phyloP scores from a whole-genome alignment of 352 stramenopile species.

The Aphanomyces euteiches region DNA sequence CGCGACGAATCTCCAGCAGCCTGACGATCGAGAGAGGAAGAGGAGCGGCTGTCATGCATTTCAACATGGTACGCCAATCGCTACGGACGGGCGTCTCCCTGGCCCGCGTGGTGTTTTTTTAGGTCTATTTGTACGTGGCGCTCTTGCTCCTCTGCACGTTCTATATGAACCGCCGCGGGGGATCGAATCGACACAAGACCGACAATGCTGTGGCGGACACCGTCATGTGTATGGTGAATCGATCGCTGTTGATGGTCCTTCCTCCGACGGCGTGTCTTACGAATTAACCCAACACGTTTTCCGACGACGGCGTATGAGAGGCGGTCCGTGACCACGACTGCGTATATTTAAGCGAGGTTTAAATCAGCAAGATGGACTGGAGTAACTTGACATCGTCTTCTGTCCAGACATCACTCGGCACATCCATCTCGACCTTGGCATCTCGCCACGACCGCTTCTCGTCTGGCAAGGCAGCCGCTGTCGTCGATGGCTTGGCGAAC shows the following conservation, averaged over 20 bases:
- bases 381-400: conserved; percentile 81
- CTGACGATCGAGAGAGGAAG: too few species aligned
- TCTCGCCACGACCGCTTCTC: conserved; percentile 32
- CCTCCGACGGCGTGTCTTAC: too few species aligned
- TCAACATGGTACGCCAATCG: too few species aligned
- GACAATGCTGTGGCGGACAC: too few species aligned
- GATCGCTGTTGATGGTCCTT: too few species aligned
- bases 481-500: neutral
- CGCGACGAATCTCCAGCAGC: too few species aligned
- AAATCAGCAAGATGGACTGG: conserved; percentile 64
- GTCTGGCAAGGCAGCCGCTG: neutral
- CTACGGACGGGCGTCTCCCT: neutral
- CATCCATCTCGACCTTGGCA: conserved; percentile 42
- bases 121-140: neutral
- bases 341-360: neutral
- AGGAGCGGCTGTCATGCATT: too few species aligned
- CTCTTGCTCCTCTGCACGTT: neutral
- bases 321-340: too few species aligned
- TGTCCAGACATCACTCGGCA: conserved; percentile 53
- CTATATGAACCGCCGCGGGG: neutral
- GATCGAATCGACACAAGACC: too few species aligned
- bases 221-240: too few species aligned
- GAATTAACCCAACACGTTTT: too few species aligned
- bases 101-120: neutral
- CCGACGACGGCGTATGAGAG: too few species aligned